A percentile compares a stretch with the other conserved stretches of the same genome.
Conservation (phyloP, 441 rosid genomes). For the Populus hybrid region DNA sequence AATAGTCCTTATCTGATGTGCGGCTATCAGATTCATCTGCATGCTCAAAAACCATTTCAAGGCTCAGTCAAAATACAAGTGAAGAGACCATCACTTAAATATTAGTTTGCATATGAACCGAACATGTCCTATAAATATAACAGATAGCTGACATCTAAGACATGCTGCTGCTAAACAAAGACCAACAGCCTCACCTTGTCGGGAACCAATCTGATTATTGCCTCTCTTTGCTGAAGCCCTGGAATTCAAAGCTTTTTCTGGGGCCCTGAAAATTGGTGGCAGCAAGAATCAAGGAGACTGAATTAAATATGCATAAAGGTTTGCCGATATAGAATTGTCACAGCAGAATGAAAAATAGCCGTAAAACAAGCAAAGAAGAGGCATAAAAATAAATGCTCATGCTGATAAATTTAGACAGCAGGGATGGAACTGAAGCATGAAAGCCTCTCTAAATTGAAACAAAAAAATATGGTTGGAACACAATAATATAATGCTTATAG, state of each 20-base stretch:
- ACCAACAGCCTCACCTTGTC: conserved; percentile 41
- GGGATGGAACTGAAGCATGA: conserved; percentile 1
- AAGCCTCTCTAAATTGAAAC: neutral
- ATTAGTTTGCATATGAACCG: no score
- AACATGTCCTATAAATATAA: no score
- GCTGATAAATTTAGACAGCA: neutral
- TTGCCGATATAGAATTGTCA: neutral
- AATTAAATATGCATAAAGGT: neutral
- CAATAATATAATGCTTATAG: neutral
- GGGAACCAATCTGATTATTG: conserved; percentile 42
- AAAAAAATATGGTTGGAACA: neutral
- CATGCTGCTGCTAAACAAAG: neutral
- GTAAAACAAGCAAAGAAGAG: neutral
- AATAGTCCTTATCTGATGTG: conserved; percentile 55
- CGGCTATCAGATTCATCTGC: conserved; percentile 66
- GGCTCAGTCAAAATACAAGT: neutral
- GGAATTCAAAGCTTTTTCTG: conserved; percentile 61
- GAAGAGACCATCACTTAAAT: neutral
- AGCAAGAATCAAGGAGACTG: conserved; percentile 4
- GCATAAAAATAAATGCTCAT: neutral
- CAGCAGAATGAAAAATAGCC: neutral
- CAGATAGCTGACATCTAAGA: neutral
- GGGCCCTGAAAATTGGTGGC: conserved; percentile 40
- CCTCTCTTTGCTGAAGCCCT: conserved; percentile 67
- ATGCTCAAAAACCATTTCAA: conserved; percentile 10